Percentiles rank a stretch among this genome's conserved stretches.
These are phyloP conservation scores for Hypsizygus ulmarius DNA, from an alignment of 1,284 basidiomycete genomes.

Conservation along the genomic window DNA sequence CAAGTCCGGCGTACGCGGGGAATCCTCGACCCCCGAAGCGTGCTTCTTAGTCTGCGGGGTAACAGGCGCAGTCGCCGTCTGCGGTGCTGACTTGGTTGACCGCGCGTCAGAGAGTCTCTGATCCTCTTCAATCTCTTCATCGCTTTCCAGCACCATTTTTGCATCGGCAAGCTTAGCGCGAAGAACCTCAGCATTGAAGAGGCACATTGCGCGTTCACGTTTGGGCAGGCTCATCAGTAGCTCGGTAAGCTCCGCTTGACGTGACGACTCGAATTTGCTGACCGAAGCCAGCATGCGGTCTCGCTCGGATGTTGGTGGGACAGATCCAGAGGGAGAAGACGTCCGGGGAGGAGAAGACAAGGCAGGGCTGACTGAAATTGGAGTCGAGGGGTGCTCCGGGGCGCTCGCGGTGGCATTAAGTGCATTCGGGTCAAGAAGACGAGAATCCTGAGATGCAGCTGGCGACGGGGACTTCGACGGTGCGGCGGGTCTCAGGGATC, in stretches of 20 bases:
- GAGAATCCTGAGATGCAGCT: constrained; percentile 58
- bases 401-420: constrained; percentile 73
- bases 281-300: constrained; percentile 75
- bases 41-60: constrained; percentile 64
- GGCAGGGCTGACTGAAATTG: constrained; percentile 70
- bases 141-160: constrained; percentile 73
- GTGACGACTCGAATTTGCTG: constrained; percentile 54
- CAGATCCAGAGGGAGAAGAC: constrained; percentile 74
- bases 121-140: constrained; percentile 45
- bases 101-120: constrained; percentile 26
- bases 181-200: constrained; percentile 84
- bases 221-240: constrained; percentile 83
- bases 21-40: constrained; percentile 41
- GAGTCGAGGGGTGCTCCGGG: constrained; percentile 80
- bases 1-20: constrained; percentile 69
- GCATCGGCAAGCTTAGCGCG: constrained; percentile 80
- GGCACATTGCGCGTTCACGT: constrained; percentile 84
- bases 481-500: constrained; percentile 33
- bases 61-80: constrained; percentile 39
- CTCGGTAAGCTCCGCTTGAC: constrained; percentile 66
- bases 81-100: constrained; percentile 33
- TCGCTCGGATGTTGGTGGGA: constrained; percentile 67
- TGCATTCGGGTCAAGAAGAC: constrained; percentile 55
- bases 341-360: constrained; percentile 76
- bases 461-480: constrained; percentile 44